These are phyloP conservation scores for Fusarium pseudoanthophilum DNA, from an alignment of 2,329 filamentous ascomycete genomes.

Conservation along the genomic window DNA sequence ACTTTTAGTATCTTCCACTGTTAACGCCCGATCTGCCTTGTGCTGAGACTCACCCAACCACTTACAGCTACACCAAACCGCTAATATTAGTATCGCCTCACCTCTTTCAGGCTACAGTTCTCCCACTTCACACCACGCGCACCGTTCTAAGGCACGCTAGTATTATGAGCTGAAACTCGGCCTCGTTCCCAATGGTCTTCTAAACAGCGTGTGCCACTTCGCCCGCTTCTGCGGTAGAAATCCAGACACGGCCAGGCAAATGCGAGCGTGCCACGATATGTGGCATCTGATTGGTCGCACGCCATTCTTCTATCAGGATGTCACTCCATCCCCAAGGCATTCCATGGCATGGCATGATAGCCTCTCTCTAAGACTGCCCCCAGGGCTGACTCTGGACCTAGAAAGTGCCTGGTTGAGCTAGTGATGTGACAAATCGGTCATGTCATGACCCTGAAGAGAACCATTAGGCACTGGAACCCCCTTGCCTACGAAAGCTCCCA, in stretches of 20 bases:
- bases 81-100: conserved; percentile 2
- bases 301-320: conserved; percentile 6
- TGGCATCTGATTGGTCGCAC: conserved; percentile 31
- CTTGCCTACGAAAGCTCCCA: neutral
- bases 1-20: neutral
- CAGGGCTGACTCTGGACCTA: conserved; percentile 31
- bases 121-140: conserved; percentile 16
- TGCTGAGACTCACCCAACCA: neutral
- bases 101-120: conserved; percentile 8
- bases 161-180: conserved; percentile 33
- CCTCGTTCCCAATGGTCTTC: conserved; percentile 18
- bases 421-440: neutral
- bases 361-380: conserved; percentile 8
- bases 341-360: conserved; percentile 19
- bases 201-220: conserved; percentile 24
- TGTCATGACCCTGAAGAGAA: neutral
- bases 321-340: conserved; percentile 33
- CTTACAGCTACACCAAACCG: neutral
- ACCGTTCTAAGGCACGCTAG: conserved; percentile 21
- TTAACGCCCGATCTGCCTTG: neutral
- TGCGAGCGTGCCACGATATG: conserved; percentile 38
- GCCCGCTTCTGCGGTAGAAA: conserved; percentile 32
- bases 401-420: conserved; percentile 22
- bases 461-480: neutral
- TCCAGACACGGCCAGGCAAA: conserved; percentile 31